Evolutionary conservation across 805 yeast species (phyloP).

Genomic region (Candida succiphila): DNA sequence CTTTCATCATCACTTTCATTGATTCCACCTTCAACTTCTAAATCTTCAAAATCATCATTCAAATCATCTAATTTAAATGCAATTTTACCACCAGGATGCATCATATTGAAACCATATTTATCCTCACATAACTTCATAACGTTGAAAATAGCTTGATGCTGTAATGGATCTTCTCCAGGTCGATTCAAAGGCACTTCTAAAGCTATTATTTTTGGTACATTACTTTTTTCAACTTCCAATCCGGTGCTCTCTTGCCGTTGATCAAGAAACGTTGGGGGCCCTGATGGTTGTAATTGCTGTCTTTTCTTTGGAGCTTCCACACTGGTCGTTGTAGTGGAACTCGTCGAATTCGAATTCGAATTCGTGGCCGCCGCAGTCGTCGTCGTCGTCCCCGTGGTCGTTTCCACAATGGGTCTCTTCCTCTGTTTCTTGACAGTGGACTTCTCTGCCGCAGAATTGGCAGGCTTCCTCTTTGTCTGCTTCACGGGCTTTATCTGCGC

Average conservation of each 20-base stretch:
- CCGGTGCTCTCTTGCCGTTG: no score
- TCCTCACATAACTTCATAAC: slow-evolving; percentile 70
- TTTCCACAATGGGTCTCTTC: no score
- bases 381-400: no score
- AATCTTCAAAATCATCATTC: slow-evolving; percentile 41
- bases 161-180: slow-evolving; percentile 32
- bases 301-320: slow-evolving; percentile 1
- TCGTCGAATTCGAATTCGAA: no score
- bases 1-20: slow-evolving; percentile 27
- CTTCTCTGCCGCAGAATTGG: no score
- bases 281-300: no score
- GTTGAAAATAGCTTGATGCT: slow-evolving; percentile 58
- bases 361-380: no score
- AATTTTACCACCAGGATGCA: slow-evolving; percentile 58
- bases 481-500: no score
- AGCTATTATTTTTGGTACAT: slow-evolving; percentile 37
- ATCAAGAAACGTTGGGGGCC: no score
- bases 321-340: background rate
- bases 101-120: slow-evolving; percentile 68
- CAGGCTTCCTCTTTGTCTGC: no score
- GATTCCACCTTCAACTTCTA: slow-evolving; percentile 36
- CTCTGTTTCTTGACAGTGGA: no score
- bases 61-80: slow-evolving; percentile 43
- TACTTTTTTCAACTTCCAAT: no score
- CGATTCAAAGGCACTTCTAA: slow-evolving; percentile 46